Evolutionary conservation across 495 filamentous ascomycete species (phyloP).

Genomic region (Hapsidospora chrysogenum): DNA sequence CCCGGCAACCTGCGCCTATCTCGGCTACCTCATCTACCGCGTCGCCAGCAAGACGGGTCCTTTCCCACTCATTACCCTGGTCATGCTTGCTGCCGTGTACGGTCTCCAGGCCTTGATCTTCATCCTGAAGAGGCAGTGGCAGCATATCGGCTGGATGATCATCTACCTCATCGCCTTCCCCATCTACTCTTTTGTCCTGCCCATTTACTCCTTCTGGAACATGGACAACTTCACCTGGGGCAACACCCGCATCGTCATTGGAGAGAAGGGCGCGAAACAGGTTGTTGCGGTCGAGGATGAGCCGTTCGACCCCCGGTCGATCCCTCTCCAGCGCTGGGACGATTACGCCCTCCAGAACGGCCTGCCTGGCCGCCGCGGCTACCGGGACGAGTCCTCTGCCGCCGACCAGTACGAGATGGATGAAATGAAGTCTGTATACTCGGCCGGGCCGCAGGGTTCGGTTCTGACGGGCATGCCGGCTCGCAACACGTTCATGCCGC

Average conservation of each 20-base stretch:
- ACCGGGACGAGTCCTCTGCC: slow-evolving; percentile 29
- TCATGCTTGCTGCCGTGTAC: slow-evolving; percentile 81
- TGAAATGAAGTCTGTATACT: slow-evolving; percentile 93
- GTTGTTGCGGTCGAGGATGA: slow-evolving; percentile 78
- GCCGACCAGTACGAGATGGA: slow-evolving; percentile 78
- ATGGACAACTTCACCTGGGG: slow-evolving; percentile 98
- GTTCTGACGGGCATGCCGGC: slow-evolving; percentile 76
- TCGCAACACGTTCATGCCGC: slow-evolving; percentile 55
- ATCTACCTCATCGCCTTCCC: slow-evolving; percentile 92
- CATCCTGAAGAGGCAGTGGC: slow-evolving; percentile 91
- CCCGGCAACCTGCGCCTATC: slow-evolving; percentile 77
- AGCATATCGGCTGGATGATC: slow-evolving; percentile 97
- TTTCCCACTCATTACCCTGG: slow-evolving; percentile 73
- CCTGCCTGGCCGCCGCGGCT: slow-evolving; percentile 77
- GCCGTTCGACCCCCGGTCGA: slow-evolving; percentile 74
- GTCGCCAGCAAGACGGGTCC: slow-evolving; percentile 54
- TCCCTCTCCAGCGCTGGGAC: slow-evolving; percentile 93
- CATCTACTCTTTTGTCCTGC: slow-evolving; percentile 80
- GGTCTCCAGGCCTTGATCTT: slow-evolving; percentile 93
- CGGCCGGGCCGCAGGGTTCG: slow-evolving; percentile 82
- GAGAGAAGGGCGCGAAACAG: slow-evolving; percentile 79
- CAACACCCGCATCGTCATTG: slow-evolving; percentile 92
- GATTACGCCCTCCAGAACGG: slow-evolving; percentile 88
- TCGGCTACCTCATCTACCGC: slow-evolving; percentile 76
- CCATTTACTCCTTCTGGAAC: slow-evolving; percentile 97